Base-by-base conservation (phyloP, 768 basidiomycete species). In the Termitomyces sp. region DNA sequence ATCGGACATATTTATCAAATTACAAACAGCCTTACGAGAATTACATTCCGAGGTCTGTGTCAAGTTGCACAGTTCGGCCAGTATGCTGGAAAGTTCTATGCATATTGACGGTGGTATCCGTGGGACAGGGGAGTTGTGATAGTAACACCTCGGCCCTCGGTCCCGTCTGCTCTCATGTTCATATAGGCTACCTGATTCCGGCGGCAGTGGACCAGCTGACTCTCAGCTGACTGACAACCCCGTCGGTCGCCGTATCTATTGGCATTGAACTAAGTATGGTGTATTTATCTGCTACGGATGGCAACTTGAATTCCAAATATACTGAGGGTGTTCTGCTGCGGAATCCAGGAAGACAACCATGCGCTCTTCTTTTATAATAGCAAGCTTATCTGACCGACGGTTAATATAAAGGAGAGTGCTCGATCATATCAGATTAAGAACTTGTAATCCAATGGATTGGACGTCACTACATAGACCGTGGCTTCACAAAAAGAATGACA, bases 211-310 rank as follows among this genome's bases (percentile, higher is more conserved):
- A 32, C 23, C 54, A 43, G 54, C 34, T 35, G 49, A 43, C 32
- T 19, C 44, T 43, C 52, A 49, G 28, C 28, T 51, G 56, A 55
- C 35, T 40, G 50, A 52, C 42, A 46, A n/a, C 28, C 49, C 57
- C 60, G 60, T 51, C 53, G 59, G 59, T 37, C 44, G 42, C 58
- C 49, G 54, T 32, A 45, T 25, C 40, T 57, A 32, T 49, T 42
- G 39, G 37, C 17, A 50, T 37, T 32, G 43, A 23, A 17, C 19
- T 43, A 51, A 39, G 55, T 55, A 37, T 43, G 50, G 54, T 19
- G 34, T 11, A 45, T 12, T 39, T 1, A 25, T 58, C 34, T 61
- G 44, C 56, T 45, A 55, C 52, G 46, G 41, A 44, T 35, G 27
- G 52, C 7, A 57, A 39, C 12, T 21, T 41, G 17, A 10, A 37